These are phyloP conservation scores for Eutrema japonicum DNA, from an alignment of 345 rosid genomes.

Conservation along the genomic window DNA sequence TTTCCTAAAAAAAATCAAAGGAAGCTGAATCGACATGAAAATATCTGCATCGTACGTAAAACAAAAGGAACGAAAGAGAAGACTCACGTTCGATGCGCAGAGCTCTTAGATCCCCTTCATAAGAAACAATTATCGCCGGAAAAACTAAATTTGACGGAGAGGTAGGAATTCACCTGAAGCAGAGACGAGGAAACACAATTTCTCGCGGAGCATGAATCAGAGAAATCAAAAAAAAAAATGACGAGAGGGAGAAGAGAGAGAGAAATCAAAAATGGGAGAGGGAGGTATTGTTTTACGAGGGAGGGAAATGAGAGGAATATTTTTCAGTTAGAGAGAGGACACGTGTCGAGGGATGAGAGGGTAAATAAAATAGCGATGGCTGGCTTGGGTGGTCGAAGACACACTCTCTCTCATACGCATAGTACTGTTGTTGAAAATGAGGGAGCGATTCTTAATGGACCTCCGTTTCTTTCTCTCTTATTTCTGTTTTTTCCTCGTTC, in stretches of 20 bases:
- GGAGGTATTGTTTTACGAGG: slow-evolving; percentile 18
- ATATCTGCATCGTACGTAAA: not conserved
- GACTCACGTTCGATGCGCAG: slow-evolving; percentile 38
- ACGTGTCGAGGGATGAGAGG: slow-evolving; percentile 20
- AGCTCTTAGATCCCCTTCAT: slow-evolving; percentile 39
- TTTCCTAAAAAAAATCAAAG: not conserved
- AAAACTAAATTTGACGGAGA: not conserved
- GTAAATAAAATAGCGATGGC: slow-evolving; percentile 1
- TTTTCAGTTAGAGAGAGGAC: slow-evolving; percentile 32
- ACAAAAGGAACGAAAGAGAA: not conserved
- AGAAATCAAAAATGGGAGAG: slow-evolving; percentile 16
- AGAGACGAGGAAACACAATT: slow-evolving; percentile 30
- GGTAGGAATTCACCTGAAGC: slow-evolving; percentile 30
- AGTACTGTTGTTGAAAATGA: not conserved
- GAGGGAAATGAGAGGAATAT: slow-evolving; percentile 39
- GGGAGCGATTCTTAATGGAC: slow-evolving; percentile 30
- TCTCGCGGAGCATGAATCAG: slow-evolving; percentile 33
- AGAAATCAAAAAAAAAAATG: not conserved
- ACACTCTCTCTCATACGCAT: not conserved
- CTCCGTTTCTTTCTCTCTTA: slow-evolving; percentile 33
- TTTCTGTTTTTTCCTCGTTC: not conserved
- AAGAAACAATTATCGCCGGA: not conserved
- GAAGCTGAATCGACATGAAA: slow-evolving; percentile 1
- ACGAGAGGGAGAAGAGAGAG: not conserved
- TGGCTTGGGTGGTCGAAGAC: not conserved